Conservation (phyloP, 345 rosid genomes). For the Arabis alpina region DNA sequence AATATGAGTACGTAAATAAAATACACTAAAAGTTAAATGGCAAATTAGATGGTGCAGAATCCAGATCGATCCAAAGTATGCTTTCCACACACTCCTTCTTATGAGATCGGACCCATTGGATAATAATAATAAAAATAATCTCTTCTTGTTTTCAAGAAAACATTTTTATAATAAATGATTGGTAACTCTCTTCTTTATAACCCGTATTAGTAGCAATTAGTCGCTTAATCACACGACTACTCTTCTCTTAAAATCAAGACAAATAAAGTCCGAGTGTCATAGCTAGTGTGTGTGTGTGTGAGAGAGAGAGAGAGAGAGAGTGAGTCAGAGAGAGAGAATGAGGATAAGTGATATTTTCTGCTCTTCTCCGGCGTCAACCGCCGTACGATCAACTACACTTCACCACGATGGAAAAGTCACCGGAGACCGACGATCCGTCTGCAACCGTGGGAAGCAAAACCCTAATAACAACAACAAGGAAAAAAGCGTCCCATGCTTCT, state of each 20-base stretch:
- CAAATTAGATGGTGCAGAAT: constrained; percentile 40
- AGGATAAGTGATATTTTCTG: constrained; percentile 72
- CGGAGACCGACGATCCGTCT: constrained; percentile 48
- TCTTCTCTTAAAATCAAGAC: constrained; percentile 22
- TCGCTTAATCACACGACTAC: constrained; percentile 27
- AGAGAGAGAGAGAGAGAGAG: constrained; percentile 45
- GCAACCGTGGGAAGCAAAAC: constrained; percentile 49
- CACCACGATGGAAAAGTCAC: constrained; percentile 52
- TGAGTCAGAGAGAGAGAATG: constrained; percentile 64
- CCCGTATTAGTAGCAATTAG: constrained; percentile 23
- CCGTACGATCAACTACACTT: constrained; percentile 60
- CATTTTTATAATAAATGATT: constrained; percentile 1
- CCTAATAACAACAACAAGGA: constrained; percentile 40
- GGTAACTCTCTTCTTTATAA: constrained; percentile 31
- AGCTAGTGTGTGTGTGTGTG: not conserved
- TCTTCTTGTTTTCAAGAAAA: not conserved
- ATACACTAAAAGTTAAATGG: not conserved
- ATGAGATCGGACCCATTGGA: constrained; percentile 33
- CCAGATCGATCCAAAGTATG: constrained; percentile 38
- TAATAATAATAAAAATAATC: constrained; percentile 3
- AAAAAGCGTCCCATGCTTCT: constrained; percentile 50
- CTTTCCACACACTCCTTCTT: constrained; percentile 44
- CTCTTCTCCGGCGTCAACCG: constrained; percentile 84
- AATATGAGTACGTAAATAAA: constrained; percentile 12
- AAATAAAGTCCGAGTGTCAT: constrained; percentile 34